These are phyloP conservation scores for Tolypocladium ovalisporum DNA, from an alignment of 2,329 filamentous ascomycete species.

Conservation along the genomic window DNA sequence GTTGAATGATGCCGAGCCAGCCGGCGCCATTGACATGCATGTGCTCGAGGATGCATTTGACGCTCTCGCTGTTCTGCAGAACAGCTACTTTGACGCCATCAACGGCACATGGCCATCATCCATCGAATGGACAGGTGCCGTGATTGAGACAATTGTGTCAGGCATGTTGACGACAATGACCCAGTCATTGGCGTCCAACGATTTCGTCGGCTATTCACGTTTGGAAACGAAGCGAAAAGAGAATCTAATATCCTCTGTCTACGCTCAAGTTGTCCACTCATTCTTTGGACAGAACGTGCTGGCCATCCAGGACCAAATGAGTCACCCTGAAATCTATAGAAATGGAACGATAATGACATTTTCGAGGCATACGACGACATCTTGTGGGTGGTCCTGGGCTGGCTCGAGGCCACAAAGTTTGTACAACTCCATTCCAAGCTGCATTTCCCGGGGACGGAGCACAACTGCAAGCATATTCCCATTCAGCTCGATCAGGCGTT, in stretches of 20 bases:
- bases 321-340: too few relatives aligned
- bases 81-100: constrained; percentile 65
- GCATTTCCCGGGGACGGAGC: constrained; percentile 36
- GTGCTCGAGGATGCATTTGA: constrained; percentile 41
- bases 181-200: constrained; percentile 34
- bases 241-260: constrained; percentile 76
- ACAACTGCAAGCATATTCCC: constrained; percentile 5
- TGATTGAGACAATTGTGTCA: constrained; percentile 69
- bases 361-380: constrained; percentile 83
- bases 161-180: constrained; percentile 64
- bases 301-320: constrained; percentile 50
- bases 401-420: constrained; percentile 75
- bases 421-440: constrained; percentile 55
- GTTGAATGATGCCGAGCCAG: too few relatives aligned
- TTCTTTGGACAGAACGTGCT: constrained; percentile 83
- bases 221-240: constrained; percentile 50
- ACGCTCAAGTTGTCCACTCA: constrained; percentile 62
- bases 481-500: constrained; percentile 8
- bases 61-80: constrained; percentile 67
- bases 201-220: constrained; percentile 19
- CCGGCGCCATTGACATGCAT: background rate
- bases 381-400: constrained; percentile 87
- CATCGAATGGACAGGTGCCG: constrained; percentile 91
- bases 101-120: constrained; percentile 72
- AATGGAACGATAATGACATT: background rate